These are phyloP conservation scores for Purpureocillium takamizusanense DNA, from an alignment of 2,329 filamentous ascomycete genomes.

Conservation along the genomic window DNA sequence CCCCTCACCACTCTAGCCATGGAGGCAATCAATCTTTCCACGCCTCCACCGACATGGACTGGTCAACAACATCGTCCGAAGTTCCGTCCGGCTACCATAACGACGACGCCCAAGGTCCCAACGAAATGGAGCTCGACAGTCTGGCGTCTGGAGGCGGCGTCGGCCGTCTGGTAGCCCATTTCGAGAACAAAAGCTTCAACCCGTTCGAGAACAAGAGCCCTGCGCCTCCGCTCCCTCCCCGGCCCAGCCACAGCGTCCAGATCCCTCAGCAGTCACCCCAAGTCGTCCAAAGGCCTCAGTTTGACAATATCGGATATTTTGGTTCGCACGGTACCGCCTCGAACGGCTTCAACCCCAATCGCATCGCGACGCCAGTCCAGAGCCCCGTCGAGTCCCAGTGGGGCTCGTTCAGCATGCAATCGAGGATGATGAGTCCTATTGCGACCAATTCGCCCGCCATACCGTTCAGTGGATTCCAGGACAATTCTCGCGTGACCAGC, in stretches of 20 bases:
- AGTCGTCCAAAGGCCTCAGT: constrained; percentile 9
- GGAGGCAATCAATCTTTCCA: constrained; percentile 16
- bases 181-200: constrained; percentile 25
- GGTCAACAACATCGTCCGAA: constrained; percentile 21
- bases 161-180: constrained; percentile 29
- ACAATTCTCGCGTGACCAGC: constrained; percentile 17
- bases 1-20: constrained; percentile 14
- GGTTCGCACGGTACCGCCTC: constrained; percentile 1
- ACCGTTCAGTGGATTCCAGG: constrained; percentile 22
- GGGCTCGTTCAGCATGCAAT: constrained; percentile 18
- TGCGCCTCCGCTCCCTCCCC: constrained; percentile 24
- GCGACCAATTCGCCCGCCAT: constrained; percentile 18
- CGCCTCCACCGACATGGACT: constrained; percentile 26
- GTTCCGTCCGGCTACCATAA: constrained; percentile 19
- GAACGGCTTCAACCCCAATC: constrained; percentile 12
- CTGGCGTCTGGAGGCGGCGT: constrained; percentile 17
- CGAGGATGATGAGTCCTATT: constrained; percentile 22
- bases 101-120: constrained; percentile 10
- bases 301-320: constrained; percentile 6
- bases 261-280: constrained; percentile 13
- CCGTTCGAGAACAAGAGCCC: constrained; percentile 27
- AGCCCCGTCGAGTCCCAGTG: constrained; percentile 23
- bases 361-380: constrained; percentile 21
- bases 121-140: constrained; percentile 18
- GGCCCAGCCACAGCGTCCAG: constrained; percentile 18